Base-by-base conservation (phyloP, 2,329 filamentous ascomycete genomes). In the Periconia sp. region DNA sequence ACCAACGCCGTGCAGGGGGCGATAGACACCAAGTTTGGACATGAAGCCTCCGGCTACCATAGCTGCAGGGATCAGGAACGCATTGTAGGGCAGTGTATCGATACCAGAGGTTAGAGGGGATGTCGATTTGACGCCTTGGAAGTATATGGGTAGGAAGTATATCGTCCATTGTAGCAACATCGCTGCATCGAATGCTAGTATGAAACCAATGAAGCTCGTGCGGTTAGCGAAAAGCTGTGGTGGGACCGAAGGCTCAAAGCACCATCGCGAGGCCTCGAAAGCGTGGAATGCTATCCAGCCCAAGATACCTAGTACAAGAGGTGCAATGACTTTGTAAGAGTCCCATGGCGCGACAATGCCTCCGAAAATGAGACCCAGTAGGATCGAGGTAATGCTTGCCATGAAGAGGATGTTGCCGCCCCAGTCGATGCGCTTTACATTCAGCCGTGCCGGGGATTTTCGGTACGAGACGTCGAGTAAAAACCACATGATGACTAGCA, bases 351-450 rank as follows among this genome's bases (percentile, higher is more conserved):
- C 27, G 15, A 27, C 49, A 1, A 72, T 64, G 2, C 77, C 78
- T 27, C 71, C 79, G 54, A 68, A 78, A 2, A 72, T 73, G 0
- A 81, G 58, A 14, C 74, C 74, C 17, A 74, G 64, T 1, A 81
- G 66, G 5, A 79, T 60, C 0, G 74, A 55, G 0, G 71, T 63
- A 3, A 68, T 69, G 1, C 71, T 62, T 6, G 58, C 68, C 1
- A 78, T 69, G 45, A 81, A 61, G 3, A 80, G 56, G 17, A 61
- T 37, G 41, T 75, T 77, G 15, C 79, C 79, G 5, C 72, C 14
- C 47, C 63, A 78, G 59, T 82, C 79, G 33, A 62, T 27, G 1
- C 47, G 33, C 3, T 13, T 37, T 3, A 37, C 1, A 8, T 17
- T 18, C 5, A 40, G 30, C 6, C 14, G 8, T 17, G 6, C 40